Conservation (phyloP, 257 asterid species). For the Solanum sparsipilum region DNA sequence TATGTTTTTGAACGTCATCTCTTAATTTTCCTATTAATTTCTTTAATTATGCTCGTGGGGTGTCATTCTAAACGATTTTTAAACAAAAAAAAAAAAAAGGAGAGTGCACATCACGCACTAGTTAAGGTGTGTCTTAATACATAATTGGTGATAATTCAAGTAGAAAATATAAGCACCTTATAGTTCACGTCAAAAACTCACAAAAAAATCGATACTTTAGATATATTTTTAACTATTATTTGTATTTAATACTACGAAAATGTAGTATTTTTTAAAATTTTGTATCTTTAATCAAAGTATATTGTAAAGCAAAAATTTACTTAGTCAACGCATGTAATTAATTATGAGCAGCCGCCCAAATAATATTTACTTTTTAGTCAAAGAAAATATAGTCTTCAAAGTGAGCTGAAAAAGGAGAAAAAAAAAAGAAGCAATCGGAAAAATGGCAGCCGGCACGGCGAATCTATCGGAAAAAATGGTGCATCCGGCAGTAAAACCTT, state of each 20-base stretch:
- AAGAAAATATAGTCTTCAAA: not conserved
- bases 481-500: constrained; percentile 46
- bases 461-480: not conserved
- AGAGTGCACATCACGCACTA: not conserved
- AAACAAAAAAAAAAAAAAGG: too few species aligned
- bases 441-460: not conserved
- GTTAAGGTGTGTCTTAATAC: too few species aligned
- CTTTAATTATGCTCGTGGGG: not conserved
- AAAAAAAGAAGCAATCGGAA: not conserved
- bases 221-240: too few species aligned
- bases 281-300: not conserved
- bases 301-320: not conserved
- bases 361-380: not conserved
- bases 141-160: not conserved
- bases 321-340: not conserved
- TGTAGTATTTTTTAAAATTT: too few species aligned
- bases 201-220: too few species aligned
- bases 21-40: too few species aligned
- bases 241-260: too few species aligned
- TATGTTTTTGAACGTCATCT: too few species aligned
- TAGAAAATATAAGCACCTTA: accelerated
- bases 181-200: not conserved
- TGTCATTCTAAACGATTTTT: not conserved
- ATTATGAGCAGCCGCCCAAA: not conserved
- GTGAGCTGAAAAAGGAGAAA: not conserved